phyloP scores from a whole-genome alignment of 805 yeast genomes.

The Ogataea nakhonphanomensis region DNA sequence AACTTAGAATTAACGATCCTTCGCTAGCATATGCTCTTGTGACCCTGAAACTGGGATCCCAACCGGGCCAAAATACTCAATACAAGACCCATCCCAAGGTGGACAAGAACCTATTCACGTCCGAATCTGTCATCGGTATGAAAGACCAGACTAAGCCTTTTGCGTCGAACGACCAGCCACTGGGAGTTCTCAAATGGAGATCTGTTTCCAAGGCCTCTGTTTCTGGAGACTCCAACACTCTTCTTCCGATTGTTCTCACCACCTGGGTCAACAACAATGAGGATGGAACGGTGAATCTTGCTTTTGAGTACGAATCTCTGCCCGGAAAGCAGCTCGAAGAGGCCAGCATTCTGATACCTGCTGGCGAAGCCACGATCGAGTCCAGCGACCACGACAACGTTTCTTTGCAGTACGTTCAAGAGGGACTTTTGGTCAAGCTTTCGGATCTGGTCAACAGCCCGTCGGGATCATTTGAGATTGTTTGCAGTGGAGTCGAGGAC shows the following conservation, averaged over 20 bases:
- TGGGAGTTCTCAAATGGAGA: constrained; percentile 94
- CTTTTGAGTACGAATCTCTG: constrained; percentile 82
- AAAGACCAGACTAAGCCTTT: constrained; percentile 77
- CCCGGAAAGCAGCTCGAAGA: constrained; percentile 49
- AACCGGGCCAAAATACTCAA: constrained; percentile 48
- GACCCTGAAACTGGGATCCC: constrained; percentile 47
- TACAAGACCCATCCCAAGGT: constrained; percentile 97
- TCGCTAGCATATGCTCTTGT: constrained; percentile 65
- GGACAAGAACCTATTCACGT: constrained; percentile 67
- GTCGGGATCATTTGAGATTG: constrained; percentile 75
- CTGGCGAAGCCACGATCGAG: constrained; percentile 51
- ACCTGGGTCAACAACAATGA: constrained; percentile 77
- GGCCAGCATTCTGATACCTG: constrained; percentile 61
- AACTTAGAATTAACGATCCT: constrained; percentile 80
- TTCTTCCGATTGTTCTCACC: constrained; percentile 68
- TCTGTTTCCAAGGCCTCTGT: constrained; percentile 50
- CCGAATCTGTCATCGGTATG: constrained; percentile 58
- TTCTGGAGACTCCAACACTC: constrained; percentile 53
- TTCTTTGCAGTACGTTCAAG: constrained; percentile 56
- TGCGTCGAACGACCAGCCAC: constrained; percentile 86
- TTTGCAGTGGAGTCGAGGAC: constrained; percentile 59
- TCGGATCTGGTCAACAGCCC: constrained; percentile 46
- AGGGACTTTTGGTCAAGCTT: constrained; percentile 67
- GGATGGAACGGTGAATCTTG: constrained; percentile 62
- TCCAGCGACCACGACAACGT: constrained; percentile 54